phyloP scores from a whole-genome alignment of 1,284 basidiomycete species.

The Ceratobasidium sp. region DNA sequence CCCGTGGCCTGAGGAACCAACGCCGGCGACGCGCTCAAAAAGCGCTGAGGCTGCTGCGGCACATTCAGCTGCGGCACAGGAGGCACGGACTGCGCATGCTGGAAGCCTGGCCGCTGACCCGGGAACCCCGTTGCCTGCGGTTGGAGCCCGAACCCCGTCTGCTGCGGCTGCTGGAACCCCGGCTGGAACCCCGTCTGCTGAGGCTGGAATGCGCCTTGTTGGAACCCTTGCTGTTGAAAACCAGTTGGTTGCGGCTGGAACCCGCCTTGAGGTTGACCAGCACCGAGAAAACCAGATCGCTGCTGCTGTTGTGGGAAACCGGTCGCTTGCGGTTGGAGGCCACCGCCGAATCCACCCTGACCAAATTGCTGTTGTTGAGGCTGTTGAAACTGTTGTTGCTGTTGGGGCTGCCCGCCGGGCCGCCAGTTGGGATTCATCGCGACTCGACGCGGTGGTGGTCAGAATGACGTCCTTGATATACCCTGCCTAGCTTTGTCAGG shows the following conservation, averaged over 20 bases:
- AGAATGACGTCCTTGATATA: conserved; percentile 16
- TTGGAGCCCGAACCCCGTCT: conserved; percentile 46
- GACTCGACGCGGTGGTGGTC: conserved; percentile 16
- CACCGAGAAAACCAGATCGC: conserved; percentile 25
- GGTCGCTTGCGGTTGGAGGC: conserved; percentile 44
- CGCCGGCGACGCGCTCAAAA: conserved; percentile 58
- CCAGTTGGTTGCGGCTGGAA: conserved; percentile 38
- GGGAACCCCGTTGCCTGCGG: conserved; percentile 43
- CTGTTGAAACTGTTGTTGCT: conserved; percentile 21
- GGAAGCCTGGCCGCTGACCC: conserved; percentile 46
- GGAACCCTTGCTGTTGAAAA: conserved; percentile 36
- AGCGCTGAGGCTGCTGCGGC: conserved; percentile 53
- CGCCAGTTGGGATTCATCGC: conserved; percentile 35
- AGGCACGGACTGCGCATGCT: conserved; percentile 51
- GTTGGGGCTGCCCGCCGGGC: conserved; percentile 29
- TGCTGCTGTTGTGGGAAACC: conserved; percentile 44
- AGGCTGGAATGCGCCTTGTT: conserved; percentile 37
- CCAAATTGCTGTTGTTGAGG: too few relatives aligned
- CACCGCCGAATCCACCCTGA: conserved; percentile 17
- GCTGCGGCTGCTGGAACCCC: too few relatives aligned
- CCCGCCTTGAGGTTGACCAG: too few relatives aligned
- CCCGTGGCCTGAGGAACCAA: conserved; percentile 63
- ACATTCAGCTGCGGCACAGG: conserved; percentile 47
- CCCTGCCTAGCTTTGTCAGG: too few relatives aligned
- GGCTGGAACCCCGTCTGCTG: conserved; percentile 48